Conservation (phyloP, 2,329 filamentous ascomycete species). For the Stachybotrys chlorohalonatus region DNA sequence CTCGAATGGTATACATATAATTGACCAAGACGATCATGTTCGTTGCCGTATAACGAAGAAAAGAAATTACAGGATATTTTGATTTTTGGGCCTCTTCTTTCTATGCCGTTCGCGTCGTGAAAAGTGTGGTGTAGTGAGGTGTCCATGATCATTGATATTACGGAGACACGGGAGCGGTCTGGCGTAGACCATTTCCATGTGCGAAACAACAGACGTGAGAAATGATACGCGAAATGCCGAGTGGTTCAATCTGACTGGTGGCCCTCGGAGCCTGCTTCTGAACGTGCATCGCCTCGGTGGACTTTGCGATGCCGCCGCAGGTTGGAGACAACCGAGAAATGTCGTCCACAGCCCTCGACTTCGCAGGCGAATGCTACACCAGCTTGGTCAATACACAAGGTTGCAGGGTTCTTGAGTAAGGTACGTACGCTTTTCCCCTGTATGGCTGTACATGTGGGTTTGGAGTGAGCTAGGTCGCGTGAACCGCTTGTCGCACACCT, state of each 20-base stretch:
- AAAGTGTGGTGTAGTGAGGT: not conserved
- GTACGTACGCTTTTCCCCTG: slow-evolving; percentile 89
- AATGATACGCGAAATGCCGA: not conserved
- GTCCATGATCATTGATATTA: too few relatives aligned
- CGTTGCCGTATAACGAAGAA: not conserved
- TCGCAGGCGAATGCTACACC: slow-evolving; percentile 79
- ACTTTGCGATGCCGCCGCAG: slow-evolving; percentile 91
- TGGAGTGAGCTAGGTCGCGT: slow-evolving; percentile 89
- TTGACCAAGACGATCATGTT: not conserved
- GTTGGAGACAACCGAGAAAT: slow-evolving; percentile 97
- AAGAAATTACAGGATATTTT: not conserved
- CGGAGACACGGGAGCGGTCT: not conserved
- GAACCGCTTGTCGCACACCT: slow-evolving; percentile 96
- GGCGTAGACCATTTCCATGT: not conserved
- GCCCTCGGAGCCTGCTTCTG: slow-evolving; percentile 55
- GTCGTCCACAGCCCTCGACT: slow-evolving; percentile 86
- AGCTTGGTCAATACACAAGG: slow-evolving; percentile 4
- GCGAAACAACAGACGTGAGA: too few relatives aligned
- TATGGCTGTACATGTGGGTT: slow-evolving; percentile 98
- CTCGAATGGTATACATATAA: slow-evolving; percentile 18
- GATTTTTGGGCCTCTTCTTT: slow-evolving; percentile 7
- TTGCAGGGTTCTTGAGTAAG: too few relatives aligned
- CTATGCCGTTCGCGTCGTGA: slow-evolving; percentile 16
- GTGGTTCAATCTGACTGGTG: slow-evolving; percentile 47
- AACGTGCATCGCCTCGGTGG: slow-evolving; percentile 62